Evolutionary conservation across 1,284 basidiomycete species (phyloP).

Genomic region (Trametes hirsuta): DNA sequence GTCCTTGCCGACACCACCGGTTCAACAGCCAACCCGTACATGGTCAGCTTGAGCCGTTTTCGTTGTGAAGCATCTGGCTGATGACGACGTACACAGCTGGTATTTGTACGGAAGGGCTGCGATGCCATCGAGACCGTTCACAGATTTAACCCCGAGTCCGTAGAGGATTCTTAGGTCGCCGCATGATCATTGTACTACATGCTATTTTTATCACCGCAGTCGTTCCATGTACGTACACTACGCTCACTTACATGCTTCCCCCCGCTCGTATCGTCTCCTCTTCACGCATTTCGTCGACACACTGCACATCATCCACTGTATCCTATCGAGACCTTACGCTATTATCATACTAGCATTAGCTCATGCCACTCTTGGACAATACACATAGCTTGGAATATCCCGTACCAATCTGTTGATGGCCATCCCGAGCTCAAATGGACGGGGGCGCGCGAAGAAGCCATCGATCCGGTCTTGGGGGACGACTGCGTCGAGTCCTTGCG

Average conservation of each 20-base stretch:
- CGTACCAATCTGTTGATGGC: conserved; percentile 28
- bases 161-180: conserved; percentile 22
- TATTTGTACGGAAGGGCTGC: conserved; percentile 76
- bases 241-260: background rate
- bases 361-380: background rate
- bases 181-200: background rate
- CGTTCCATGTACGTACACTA: background rate
- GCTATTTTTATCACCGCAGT: background rate
- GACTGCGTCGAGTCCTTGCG: conserved; percentile 13
- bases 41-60: conserved; percentile 54
- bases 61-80: no score
- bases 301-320: conserved; percentile 2
- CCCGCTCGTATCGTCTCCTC: background rate
- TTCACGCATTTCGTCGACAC: background rate
- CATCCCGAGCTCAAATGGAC: conserved; percentile 28
- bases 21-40: conserved; percentile 80
- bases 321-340: conserved; percentile 13
- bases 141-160: conserved; percentile 46
- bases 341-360: conserved; percentile 6
- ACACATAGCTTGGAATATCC: background rate
- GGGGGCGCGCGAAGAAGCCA: conserved; percentile 27
- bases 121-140: conserved; percentile 80
- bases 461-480: conserved; percentile 17
- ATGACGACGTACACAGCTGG: conserved; percentile 52
- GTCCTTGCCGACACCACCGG: conserved; percentile 82